Percentiles rank a stretch among this genome's conserved stretches.
Evolutionary conservation across 2,329 filamentous ascomycete species (phyloP).

Genomic region (Trematosphaeria pertusa): DNA sequence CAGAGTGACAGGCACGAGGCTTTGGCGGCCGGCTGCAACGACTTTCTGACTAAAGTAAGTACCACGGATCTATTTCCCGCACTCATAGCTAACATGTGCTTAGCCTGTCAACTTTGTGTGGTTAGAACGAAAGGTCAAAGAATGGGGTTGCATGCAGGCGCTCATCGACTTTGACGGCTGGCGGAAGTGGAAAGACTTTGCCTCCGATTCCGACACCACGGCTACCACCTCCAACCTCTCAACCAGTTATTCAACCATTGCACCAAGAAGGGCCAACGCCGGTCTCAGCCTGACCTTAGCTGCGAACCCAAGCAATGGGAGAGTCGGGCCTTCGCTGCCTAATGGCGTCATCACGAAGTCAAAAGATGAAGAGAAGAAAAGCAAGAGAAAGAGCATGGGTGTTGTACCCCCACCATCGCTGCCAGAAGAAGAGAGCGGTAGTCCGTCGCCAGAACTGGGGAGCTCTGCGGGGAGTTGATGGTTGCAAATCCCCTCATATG

Average conservation of each 20-base stretch:
- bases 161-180: constrained; percentile 98
- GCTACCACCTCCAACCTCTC: constrained; percentile 46
- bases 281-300: constrained; percentile 23
- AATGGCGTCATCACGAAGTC: constrained; percentile 32
- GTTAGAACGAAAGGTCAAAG: constrained; percentile 96
- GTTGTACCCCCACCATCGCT: constrained; percentile 32
- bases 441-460: constrained; percentile 28
- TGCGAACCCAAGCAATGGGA: constrained; percentile 17
- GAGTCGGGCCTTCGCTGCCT: constrained; percentile 19
- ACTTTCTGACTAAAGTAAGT: constrained; percentile 93
- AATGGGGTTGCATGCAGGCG: constrained; percentile 99
- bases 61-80: no score
- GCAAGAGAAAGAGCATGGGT: constrained; percentile 40
- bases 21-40: constrained; percentile 93
- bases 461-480: constrained; percentile 12
- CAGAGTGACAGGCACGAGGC: constrained; percentile 97
- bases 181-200: constrained; percentile 93
- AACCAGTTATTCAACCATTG: constrained; percentile 39
- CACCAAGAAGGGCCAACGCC: constrained; percentile 28
- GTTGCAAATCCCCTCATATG: background rate
- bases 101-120: constrained; percentile 97
- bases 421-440: constrained; percentile 35
- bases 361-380: constrained; percentile 40
- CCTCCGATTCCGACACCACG: constrained; percentile 43
- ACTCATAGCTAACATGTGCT: constrained; percentile 24